These are phyloP conservation scores for Gracilaria caudata DNA, from an alignment of 23 red algal species.

Conservation along the genomic window DNA sequence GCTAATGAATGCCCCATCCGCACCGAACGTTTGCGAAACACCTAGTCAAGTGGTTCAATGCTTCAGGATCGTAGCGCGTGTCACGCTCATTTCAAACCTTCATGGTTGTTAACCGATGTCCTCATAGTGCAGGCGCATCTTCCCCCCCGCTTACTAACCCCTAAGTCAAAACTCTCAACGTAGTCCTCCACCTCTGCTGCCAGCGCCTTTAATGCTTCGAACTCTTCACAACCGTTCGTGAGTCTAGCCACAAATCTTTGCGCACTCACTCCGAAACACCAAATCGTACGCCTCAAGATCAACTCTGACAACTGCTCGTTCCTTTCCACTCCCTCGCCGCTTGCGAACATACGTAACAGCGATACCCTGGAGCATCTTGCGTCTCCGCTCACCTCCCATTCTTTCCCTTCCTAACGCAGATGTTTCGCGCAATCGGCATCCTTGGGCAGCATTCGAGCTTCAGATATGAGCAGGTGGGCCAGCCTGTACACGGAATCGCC, in stretches of 20 bases:
- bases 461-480: neutral
- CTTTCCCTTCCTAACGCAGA: neutral
- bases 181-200: neutral
- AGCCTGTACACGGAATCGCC: neutral
- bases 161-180: too few species aligned
- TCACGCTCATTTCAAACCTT: too few species aligned
- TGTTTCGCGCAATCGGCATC: neutral
- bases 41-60: too few species aligned
- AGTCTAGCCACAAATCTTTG: neutral
- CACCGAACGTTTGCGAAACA: too few species aligned
- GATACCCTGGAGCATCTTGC: neutral
- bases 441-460: neutral
- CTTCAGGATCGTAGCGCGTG: too few species aligned
- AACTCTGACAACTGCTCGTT: neutral
- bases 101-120: too few species aligned
- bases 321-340: neutral
- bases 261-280: neutral
- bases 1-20: neutral
- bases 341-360: neutral
- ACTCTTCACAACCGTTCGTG: neutral
- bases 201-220: neutral
- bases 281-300: neutral
- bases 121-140: too few species aligned
- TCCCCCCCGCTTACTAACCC: too few species aligned
- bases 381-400: neutral